phyloP scores from a whole-genome alignment of 352 stramenopile genomes.

The Peronospora farinosa region DNA sequence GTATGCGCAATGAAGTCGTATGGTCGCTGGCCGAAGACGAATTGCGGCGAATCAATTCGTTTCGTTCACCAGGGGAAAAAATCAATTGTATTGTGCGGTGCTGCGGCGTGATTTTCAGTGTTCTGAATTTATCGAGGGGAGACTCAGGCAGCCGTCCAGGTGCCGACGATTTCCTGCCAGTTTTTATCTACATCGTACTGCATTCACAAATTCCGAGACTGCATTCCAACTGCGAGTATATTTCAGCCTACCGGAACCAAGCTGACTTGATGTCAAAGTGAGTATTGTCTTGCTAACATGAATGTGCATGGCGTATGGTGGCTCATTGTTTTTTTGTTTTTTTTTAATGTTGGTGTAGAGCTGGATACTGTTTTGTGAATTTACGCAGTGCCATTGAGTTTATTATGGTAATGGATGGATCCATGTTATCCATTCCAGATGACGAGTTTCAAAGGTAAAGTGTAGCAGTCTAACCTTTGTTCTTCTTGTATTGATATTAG shows the following conservation, averaged over 20 bases:
- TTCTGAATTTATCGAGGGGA: slow-evolving; percentile 73
- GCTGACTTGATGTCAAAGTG: slow-evolving; percentile 88
- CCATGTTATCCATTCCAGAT: slow-evolving; percentile 73
- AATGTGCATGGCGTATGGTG: not conserved
- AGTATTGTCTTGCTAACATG: not conserved
- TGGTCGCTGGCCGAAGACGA: slow-evolving; percentile 87
- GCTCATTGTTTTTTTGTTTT: slow-evolving; percentile 2
- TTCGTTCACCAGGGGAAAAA: slow-evolving; percentile 83
- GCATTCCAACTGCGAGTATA: slow-evolving; percentile 89
- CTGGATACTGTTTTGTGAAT: slow-evolving; percentile 90
- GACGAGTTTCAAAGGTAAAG: slow-evolving; percentile 76
- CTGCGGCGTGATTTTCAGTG: slow-evolving; percentile 87
- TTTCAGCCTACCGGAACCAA: slow-evolving; percentile 82
- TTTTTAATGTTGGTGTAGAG: slow-evolving; percentile 30
- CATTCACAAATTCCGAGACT: slow-evolving; percentile 84
- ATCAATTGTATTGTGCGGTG: slow-evolving; percentile 86
- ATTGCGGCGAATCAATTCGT: slow-evolving; percentile 85
- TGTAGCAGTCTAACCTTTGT: not conserved
- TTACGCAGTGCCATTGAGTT: slow-evolving; percentile 88
- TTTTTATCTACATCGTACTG: slow-evolving; percentile 91
- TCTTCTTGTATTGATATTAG: not conserved
- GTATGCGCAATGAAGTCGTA: slow-evolving; percentile 86
- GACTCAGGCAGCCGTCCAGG: slow-evolving; percentile 60
- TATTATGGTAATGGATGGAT: slow-evolving; percentile 77
- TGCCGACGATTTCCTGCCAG: slow-evolving; percentile 87